Conservation (phyloP, 176 grass and related monocot species). For the Dendrocalamus sinicus region DNA sequence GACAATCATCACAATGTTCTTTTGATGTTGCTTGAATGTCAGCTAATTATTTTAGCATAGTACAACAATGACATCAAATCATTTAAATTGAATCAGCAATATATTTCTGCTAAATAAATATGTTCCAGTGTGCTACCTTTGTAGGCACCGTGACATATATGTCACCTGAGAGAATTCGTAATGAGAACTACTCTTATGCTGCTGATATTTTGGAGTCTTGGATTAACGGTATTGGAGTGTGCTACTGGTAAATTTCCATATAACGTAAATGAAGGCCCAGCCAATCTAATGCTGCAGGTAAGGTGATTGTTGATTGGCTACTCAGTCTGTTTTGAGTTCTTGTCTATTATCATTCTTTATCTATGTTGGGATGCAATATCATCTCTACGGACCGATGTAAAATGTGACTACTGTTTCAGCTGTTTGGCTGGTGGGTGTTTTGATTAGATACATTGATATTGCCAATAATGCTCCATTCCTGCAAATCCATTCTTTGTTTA, state of each 20-base stretch:
- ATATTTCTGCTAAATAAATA: constrained; percentile 58
- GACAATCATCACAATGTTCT: constrained; percentile 24
- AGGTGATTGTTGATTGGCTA: constrained; percentile 11
- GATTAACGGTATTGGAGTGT: constrained; percentile 90
- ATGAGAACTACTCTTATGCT: constrained; percentile 84
- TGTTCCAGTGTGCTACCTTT: constrained; percentile 97
- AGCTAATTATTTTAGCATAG: constrained; percentile 29
- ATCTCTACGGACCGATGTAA: neutral
- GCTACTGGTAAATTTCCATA: constrained; percentile 97
- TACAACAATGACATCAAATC: constrained; percentile 21
- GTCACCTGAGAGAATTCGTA: constrained; percentile 98
- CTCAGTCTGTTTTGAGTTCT: constrained; percentile 3
- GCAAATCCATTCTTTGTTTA: neutral
- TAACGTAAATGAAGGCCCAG: constrained; percentile 81
- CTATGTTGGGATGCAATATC: constrained; percentile 17
- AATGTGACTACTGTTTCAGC: neutral
- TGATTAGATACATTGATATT: constrained; percentile 8
- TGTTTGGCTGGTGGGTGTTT: neutral
- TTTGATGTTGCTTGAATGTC: constrained; percentile 23
- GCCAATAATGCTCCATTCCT: constrained; percentile 7
- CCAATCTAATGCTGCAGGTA: constrained; percentile 97
- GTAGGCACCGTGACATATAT: constrained; percentile 97
- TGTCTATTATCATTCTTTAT: neutral
- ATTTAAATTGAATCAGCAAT: constrained; percentile 35
- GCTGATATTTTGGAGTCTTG: constrained; percentile 99